Evolutionary conservation across 2,329 filamentous ascomycete genomes (phyloP), one percentile per base, ranked within the genome.

Genomic region (Coniella lustricola): DNA sequence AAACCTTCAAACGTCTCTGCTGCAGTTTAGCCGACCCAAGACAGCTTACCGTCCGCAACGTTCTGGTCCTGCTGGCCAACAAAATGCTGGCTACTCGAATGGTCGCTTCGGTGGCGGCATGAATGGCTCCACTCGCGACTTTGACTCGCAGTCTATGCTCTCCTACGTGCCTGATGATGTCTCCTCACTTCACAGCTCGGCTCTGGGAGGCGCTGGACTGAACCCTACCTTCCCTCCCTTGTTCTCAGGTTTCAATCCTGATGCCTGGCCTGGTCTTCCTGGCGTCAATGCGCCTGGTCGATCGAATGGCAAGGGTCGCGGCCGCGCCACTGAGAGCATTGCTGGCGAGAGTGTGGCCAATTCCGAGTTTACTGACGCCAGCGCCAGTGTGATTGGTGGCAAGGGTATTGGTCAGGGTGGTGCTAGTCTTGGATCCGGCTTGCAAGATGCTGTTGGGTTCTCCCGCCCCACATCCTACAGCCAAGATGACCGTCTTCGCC

Each of bases 121-220:
- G 51, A 63, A 67, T 64, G 50, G 62, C 16, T 65, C 71, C 1
- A 62, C 61, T 33, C 74, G 76, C 37, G 78, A 82, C 53, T 76
- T 80, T 51, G 91, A 96, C 60, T 82, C 86, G 16, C 87, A 88
- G 37, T 97, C 91, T 3, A 87, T 96, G 63, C 77, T 96, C 59
- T 93, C 91, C 14, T 97, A 95, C 64, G 95, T 98, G 52, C 89
- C 91, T 2, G 93, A 98, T 60, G 93, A 98, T 65, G 90, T 95
- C 35, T 97, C 91, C 8, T 96, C 90, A 2, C 86, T 98, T 39
- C 91, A 97, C 66, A 90, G 90, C 41, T 95, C 90, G 38, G 84
- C 90, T 1, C 80, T 97, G 44, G 90, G 90, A 47, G 90, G 90
- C 33, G 86, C 87, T 32, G 85, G 84, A n/a, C 75, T 94, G 25